Conservation (phyloP, 495 filamentous ascomycete genomes). For the Aspergillus nanangensis region DNA sequence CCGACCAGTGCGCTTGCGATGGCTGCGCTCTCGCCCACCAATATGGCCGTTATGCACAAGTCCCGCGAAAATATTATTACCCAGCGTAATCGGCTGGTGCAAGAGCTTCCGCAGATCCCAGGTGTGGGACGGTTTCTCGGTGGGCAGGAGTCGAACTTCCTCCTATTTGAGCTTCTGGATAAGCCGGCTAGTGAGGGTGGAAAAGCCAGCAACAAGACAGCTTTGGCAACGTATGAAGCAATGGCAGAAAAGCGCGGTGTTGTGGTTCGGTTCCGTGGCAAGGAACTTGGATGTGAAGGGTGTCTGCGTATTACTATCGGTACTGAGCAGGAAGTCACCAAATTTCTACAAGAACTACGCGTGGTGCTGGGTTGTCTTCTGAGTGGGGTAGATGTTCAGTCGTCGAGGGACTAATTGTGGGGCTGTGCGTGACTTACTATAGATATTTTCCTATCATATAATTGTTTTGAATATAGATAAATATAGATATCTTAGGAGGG, state of each 20-base stretch:
- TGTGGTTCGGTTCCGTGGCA: constrained; percentile 89
- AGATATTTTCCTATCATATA: too few relatives aligned
- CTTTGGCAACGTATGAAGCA: constrained; percentile 72
- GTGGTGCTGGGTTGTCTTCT: constrained; percentile 51
- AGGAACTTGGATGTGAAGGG: constrained; percentile 83
- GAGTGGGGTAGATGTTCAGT: constrained; percentile 20
- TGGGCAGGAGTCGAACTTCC: constrained; percentile 78
- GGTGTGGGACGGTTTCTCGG: constrained; percentile 81
- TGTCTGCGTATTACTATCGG: constrained; percentile 91
- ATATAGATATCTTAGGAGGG: too few relatives aligned
- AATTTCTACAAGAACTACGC: constrained; percentile 65
- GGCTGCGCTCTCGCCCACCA: constrained; percentile 59
- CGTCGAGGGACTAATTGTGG: constrained; percentile 17
- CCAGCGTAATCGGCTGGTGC: constrained; percentile 72
- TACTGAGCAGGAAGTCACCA: constrained; percentile 77
- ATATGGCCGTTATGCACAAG: constrained; percentile 64
- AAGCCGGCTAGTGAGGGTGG: constrained; percentile 60
- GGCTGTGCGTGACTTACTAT: too few relatives aligned
- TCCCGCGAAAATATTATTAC: constrained; percentile 63
- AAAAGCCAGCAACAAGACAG: constrained; percentile 70
- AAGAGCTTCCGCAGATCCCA: constrained; percentile 66
- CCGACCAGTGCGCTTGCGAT: constrained; percentile 79
- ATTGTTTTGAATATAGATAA: too few relatives aligned
- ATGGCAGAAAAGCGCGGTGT: constrained; percentile 86
- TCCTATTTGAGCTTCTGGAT: constrained; percentile 84